A percentile compares a stretch with the other conserved stretches of the same genome.
phyloP scores from a whole-genome alignment of 2,329 filamentous ascomycete genomes.

The Penicillium digitatum region DNA sequence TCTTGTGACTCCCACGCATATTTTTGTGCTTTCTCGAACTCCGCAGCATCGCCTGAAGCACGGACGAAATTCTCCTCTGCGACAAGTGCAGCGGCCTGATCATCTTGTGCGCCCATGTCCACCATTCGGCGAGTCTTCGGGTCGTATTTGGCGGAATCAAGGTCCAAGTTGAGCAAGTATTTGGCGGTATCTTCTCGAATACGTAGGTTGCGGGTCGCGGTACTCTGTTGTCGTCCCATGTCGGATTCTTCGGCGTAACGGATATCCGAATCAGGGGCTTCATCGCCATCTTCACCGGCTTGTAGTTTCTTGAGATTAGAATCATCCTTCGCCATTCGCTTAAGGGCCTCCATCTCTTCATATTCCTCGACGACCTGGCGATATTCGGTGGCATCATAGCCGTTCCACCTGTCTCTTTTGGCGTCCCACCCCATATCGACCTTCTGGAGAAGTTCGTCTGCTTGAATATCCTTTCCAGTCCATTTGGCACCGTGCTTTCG shows the following conservation, averaged over 20 bases:
- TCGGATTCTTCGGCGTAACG: constrained; percentile 91
- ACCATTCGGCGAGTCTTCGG: constrained; percentile 92
- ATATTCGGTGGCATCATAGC: constrained; percentile 89
- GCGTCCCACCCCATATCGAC: constrained; percentile 92
- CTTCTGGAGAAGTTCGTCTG: constrained; percentile 82
- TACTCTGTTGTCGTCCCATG: constrained; percentile 91
- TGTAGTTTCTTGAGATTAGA: constrained; percentile 48
- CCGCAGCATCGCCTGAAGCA: constrained; percentile 82
- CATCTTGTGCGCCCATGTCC: constrained; percentile 73
- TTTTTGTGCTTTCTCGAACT: constrained; percentile 82
- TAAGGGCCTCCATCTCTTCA: constrained; percentile 76
- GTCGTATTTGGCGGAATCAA: constrained; percentile 96
- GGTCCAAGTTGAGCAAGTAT: constrained; percentile 88
- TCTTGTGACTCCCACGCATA: constrained; percentile 98
- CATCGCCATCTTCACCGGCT: constrained; percentile 56
- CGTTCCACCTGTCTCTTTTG: constrained; percentile 96
- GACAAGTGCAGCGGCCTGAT: constrained; percentile 75
- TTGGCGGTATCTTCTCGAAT: constrained; percentile 96
- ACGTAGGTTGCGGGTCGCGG: constrained; percentile 82
- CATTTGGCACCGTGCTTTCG: constrained; percentile 86
- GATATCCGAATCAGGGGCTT: constrained; percentile 45
- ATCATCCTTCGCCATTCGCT: constrained; percentile 50
- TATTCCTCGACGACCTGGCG: constrained; percentile 82
- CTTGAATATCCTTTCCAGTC: constrained; percentile 89
- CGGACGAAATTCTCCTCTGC: constrained; percentile 91